phyloP scores from a whole-genome alignment of 73 alveolate species.

The Paramecium biaurelia region DNA sequence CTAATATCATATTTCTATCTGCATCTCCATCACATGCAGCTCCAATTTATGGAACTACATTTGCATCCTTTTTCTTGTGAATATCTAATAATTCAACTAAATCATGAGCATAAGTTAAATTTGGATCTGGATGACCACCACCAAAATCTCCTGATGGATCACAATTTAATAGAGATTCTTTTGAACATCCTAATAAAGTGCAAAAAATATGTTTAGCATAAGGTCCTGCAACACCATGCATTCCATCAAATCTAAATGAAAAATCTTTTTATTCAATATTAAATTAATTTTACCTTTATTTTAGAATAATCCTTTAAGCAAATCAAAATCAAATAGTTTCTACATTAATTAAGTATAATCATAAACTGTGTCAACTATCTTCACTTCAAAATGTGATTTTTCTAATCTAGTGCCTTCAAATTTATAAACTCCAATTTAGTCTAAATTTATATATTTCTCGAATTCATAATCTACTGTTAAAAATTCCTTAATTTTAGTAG shows the following conservation, averaged over 20 bases:
- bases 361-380: slow-evolving; percentile 84
- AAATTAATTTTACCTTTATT: slow-evolving; percentile 64
- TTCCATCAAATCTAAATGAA: slow-evolving; percentile 91
- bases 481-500: slow-evolving; percentile 73
- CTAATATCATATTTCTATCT: slow-evolving; percentile 98
- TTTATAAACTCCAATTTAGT: slow-evolving; percentile 22
- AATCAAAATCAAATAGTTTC: slow-evolving; percentile 91
- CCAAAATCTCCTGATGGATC: slow-evolving; percentile 95
- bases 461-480: slow-evolving; percentile 72
- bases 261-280: slow-evolving; percentile 72
- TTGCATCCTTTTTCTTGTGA: slow-evolving; percentile 57
- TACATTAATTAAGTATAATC: slow-evolving; percentile 89
- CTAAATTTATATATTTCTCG: slow-evolving; percentile 71
- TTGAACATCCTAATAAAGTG: slow-evolving; percentile 82
- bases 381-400: slow-evolving; percentile 66
- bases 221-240: slow-evolving; percentile 99
- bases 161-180: slow-evolving; percentile 76
- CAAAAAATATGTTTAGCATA: slow-evolving; percentile 89
- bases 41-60: slow-evolving; percentile 88
- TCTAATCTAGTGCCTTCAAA: slow-evolving; percentile 31
- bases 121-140: slow-evolving; percentile 99
- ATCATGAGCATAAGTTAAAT: slow-evolving; percentile 94
- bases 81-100: slow-evolving; percentile 90
- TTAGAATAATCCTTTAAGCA: slow-evolving; percentile 77
- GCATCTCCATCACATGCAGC: slow-evolving; percentile 99